Percentiles rank a stretch among this genome's conserved stretches.
phyloP scores from a whole-genome alignment of 495 filamentous ascomycete genomes.

The Penicillium samsonianum region DNA sequence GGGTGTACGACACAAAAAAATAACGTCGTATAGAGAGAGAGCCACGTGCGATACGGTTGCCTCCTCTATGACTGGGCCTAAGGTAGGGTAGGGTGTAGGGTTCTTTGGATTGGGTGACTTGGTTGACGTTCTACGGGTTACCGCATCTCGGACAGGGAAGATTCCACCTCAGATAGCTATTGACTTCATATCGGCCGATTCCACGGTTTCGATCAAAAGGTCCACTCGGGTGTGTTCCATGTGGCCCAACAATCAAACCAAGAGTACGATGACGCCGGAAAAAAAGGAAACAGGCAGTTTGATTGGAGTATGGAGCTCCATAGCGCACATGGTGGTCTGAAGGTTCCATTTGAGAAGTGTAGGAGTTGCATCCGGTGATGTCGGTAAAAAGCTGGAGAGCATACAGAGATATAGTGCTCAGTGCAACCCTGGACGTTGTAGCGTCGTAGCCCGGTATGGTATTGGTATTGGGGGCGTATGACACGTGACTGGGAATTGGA shows the following conservation, averaged over 20 bases:
- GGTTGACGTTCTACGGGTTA: conserved; percentile 5
- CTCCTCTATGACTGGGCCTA: not conserved
- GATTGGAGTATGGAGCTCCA: conserved; percentile 2
- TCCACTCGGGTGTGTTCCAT: conserved; percentile 17
- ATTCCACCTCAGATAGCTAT: conserved; percentile 4
- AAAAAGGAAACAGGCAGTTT: not conserved
- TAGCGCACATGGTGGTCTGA: conserved; percentile 12
- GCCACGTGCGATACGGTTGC: not conserved
- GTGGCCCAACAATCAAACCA: conserved; percentile 20
- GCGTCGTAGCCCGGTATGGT: conserved; percentile 30
- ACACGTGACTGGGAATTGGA: not conserved
- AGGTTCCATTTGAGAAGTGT: conserved; percentile 24
- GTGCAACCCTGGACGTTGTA: conserved; percentile 26
- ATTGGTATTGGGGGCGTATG: not conserved
- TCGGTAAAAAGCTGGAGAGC: conserved; percentile 23
- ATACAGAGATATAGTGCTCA: conserved; percentile 5
- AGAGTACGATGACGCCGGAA: conserved; percentile 11
- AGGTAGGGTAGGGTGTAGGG: too few relatives aligned
- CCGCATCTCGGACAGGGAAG: not conserved
- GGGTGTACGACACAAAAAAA: conserved; percentile 27
- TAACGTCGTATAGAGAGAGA: conserved; percentile 11
- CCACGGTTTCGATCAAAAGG: conserved; percentile 5
- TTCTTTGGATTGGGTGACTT: not conserved
- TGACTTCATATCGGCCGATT: conserved; percentile 15
- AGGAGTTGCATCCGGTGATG: conserved; percentile 42